Evolutionary conservation across 148 eudicot genomes (phyloP), one percentile per base, ranked within the genome.

Genomic region (Nepenthes mirabilis): DNA sequence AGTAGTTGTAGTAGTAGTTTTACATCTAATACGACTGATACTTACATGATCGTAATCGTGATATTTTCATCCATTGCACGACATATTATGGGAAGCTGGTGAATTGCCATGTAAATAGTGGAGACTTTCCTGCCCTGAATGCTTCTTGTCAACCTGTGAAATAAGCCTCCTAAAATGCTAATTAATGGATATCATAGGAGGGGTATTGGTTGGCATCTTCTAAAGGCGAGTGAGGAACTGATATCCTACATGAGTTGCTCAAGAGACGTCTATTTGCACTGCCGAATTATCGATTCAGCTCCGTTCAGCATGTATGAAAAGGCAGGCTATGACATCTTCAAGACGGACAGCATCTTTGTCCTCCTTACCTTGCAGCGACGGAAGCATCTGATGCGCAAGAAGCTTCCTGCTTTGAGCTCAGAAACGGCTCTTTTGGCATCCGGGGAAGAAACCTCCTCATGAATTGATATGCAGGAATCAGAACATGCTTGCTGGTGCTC

Each of bases 121-220:
- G 3, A 2, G 2, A 34, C 14, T 11, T 11, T 1, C 14, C 50
- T 11, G 5, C n/a, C 23, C 23, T 23, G 23, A 23, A 23, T 23
- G 23, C 23, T 23, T 23, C 23, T 23, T 23, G 23, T 23, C 23
- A 23, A 23, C 23, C 23, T 23, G 23, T 23, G 23, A 23, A 23
- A 23, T 23, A 23, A 23, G 23, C 23, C 23, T 23, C 0, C 0
- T 23, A 23, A 23, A 23, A 23, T 23, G 23, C 23, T 23, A 23
- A 23, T 12, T 67, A 49, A 5, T 49, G 43, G 51, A 59, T 67
- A 43, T 67, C 76, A 45, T 74, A 93, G 99, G 87, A 84, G 83
- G 69, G 95, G 99, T 59, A 86, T 93, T 61, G 99, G 99, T 53
- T 93, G 99, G 96, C 99, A 93, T 74, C 83, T 93, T 55, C 65